A percentile compares a stretch with the other conserved stretches of the same genome.
These are phyloP conservation scores for Fraxinus platypoda DNA, from an alignment of 305 asterid genomes.

Conservation along the genomic window DNA sequence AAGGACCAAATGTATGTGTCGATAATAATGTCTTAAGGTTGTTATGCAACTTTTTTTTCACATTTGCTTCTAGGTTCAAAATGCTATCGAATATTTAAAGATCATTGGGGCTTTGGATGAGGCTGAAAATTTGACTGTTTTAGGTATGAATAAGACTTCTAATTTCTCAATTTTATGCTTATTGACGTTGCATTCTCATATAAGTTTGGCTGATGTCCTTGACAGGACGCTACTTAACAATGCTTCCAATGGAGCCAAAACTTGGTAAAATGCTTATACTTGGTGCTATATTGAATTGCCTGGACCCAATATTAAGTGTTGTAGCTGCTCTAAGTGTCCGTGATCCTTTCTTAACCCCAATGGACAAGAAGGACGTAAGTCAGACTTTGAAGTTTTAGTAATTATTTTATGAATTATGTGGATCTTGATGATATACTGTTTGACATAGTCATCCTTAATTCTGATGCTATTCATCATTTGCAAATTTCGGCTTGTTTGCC, in stretches of 20 bases:
- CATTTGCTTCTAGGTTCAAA: slow-evolving; percentile 63
- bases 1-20: slow-evolving; percentile 3
- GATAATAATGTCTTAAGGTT: slow-evolving; percentile 8
- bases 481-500: background rate
- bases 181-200: slow-evolving; percentile 22
- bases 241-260: slow-evolving; percentile 98
- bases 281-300: slow-evolving; percentile 83
- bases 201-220: slow-evolving; percentile 30
- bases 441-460: background rate
- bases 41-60: slow-evolving; percentile 12
- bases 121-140: slow-evolving; percentile 74
- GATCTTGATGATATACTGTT: background rate
- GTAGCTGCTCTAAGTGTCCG: slow-evolving; percentile 92
- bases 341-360: slow-evolving; percentile 88
- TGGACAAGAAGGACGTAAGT: slow-evolving; percentile 95
- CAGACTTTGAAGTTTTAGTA: slow-evolving; percentile 4
- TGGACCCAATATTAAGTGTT: slow-evolving; percentile 87
- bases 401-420: background rate
- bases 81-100: slow-evolving; percentile 88
- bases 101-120: slow-evolving; percentile 91
- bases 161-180: slow-evolving; percentile 23
- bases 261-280: slow-evolving; percentile 95
- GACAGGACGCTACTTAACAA: slow-evolving; percentile 80
- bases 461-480: background rate
- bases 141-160: slow-evolving; percentile 49